Evolutionary conservation across 805 yeast genomes (phyloP), one percentile per base, ranked within the genome.

Genomic region (Suhomyces canberraensis): DNA sequence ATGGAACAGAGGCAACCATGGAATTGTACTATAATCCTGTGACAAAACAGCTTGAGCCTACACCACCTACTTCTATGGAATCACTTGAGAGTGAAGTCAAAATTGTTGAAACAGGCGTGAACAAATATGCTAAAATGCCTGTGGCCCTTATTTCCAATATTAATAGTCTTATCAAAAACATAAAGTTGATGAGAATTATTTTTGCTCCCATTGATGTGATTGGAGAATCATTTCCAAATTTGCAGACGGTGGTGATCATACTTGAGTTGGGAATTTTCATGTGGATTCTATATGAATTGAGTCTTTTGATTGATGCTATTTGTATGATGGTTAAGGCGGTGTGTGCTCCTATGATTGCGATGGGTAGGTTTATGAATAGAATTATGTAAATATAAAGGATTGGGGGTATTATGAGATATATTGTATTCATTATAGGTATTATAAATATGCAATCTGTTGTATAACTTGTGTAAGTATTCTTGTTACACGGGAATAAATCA

Each of bases 291-390:
- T 68, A 66, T 41, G 71, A 66, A 50, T 53, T 66, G 38, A 64
- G 70, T 38, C 51, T 64, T 20, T 52, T 68, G 34, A 54, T 68
- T 11, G 71, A 67, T 46, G 73, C 73, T 1, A 42, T 68, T 17
- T 67, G 73, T 45, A 64, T 64, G 69, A 66, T 65, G 55, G 62
- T 68, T 16, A 63, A 63, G 42, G 72, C 73, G 1, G 51, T 68
- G 7, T 68, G 73, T 55, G 71, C 71, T 8, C 73, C 73, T 7
- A 65, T 68, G 66, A 66, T 68, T 15, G 73, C 73, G 9, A 50
- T 68, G 46, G 73, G 73, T 3, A 43, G 61, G 37, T 58, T 68
- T 39, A 62, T 68, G 71, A 68, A 67, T 47, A 52, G 68, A 35
- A 59, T 68, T 16, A 60, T 66, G 56, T 66, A 48, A 31, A 4